Evolutionary conservation across 371 early-diverging fungal species (phyloP).

Genomic region (Mucor racemosus): DNA sequence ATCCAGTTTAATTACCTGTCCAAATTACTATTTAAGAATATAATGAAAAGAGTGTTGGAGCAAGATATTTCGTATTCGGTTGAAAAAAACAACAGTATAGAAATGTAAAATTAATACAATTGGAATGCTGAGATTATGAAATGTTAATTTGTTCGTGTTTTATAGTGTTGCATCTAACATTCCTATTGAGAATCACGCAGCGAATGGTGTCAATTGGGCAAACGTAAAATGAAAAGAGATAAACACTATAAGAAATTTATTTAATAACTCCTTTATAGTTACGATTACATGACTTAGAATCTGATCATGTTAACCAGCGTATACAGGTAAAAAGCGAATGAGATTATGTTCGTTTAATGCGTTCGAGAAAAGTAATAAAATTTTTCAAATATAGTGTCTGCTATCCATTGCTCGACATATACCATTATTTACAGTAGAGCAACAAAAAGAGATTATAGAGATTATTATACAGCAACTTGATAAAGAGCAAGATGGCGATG

Average conservation of each 20-base stretch:
- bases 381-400: slow-evolving; percentile 19
- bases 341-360: neutral
- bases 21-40: neutral
- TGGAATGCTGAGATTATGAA: neutral
- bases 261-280: neutral
- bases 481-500: slow-evolving; percentile 28
- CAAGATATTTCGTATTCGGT: neutral
- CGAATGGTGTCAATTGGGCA: slow-evolving; percentile 9
- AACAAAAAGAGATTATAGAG: slow-evolving; percentile 24
- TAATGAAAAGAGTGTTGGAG: neutral
- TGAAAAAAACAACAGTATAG: neutral
- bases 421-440: slow-evolving; percentile 16
- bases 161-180: slow-evolving; percentile 77
- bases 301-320: slow-evolving; percentile 20
- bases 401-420: slow-evolving; percentile 22
- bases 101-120: neutral
- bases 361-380: neutral
- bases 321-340: slow-evolving; percentile 13
- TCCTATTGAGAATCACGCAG: slow-evolving; percentile 93
- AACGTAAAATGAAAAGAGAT: neutral
- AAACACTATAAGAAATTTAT: neutral
- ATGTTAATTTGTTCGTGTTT: neutral
- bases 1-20: neutral
- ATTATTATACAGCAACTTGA: slow-evolving; percentile 13
- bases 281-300: slow-evolving; percentile 7